Conservation (phyloP, 345 rosid genomes). For the Kandelia obovata region DNA sequence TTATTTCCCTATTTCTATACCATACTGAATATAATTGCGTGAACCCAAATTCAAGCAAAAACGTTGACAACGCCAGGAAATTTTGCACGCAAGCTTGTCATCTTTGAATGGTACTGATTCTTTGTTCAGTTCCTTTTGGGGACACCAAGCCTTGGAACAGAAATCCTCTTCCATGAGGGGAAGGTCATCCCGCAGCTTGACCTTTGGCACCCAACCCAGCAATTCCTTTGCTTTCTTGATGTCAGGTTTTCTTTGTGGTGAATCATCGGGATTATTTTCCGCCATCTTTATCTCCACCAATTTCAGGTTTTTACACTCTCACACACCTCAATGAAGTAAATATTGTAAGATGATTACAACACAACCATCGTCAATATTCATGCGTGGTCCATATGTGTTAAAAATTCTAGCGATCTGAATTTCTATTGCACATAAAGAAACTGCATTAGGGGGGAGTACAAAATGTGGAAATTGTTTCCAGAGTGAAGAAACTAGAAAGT, state of each 20-base stretch:
- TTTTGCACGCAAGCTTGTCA: neutral
- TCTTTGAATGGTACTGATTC: neutral
- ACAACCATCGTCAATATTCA: constrained; percentile 99
- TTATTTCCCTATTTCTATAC: too few species aligned
- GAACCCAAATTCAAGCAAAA: neutral
- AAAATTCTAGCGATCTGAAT: constrained; percentile 96
- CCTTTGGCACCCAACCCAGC: constrained; percentile 90
- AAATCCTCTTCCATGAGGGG: constrained; percentile 92
- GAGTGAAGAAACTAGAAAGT: constrained; percentile 2
- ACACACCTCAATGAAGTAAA: too few species aligned
- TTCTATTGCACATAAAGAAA: constrained; percentile 36
- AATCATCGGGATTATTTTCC: constrained; percentile 92
- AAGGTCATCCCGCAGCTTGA: constrained; percentile 77
- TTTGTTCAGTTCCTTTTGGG: constrained; percentile 33
- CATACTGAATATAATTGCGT: too few species aligned
- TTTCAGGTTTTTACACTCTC: neutral
- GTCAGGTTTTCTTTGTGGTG: constrained; percentile 87
- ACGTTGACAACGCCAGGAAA: neutral
- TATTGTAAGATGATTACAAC: constrained; percentile 32
- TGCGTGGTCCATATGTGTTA: constrained; percentile 95
- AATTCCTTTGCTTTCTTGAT: constrained; percentile 76
- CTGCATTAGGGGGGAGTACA: constrained; percentile 1
- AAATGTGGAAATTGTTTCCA: neutral
- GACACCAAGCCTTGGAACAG: constrained; percentile 61
- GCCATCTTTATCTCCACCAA: constrained; percentile 41